phyloP scores from a whole-genome alignment of 225 moss, liverwort and hornwort species.

The Marchantia polymorpha region DNA sequence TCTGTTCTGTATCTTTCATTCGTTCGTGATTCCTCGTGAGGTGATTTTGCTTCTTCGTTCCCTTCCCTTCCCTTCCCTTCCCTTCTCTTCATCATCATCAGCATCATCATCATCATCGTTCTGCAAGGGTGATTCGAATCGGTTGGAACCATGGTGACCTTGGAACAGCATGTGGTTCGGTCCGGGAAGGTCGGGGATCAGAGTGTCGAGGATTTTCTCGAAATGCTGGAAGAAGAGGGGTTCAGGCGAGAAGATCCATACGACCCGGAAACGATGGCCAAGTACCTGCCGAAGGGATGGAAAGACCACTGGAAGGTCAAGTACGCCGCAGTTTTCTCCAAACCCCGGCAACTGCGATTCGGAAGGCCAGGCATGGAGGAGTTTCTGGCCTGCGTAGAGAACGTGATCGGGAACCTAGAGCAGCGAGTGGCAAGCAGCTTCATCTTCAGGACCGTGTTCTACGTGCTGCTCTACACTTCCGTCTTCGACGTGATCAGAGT shows the following conservation, averaged over 20 bases:
- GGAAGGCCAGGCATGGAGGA: conserved; percentile 8
- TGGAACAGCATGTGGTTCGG: conserved; percentile 22
- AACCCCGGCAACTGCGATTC: conserved; percentile 1
- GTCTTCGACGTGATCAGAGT: conserved; percentile 17
- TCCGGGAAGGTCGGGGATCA: conserved; percentile 10
- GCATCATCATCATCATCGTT: neutral
- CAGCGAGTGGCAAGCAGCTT: conserved; percentile 9
- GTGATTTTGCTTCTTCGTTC: neutral
- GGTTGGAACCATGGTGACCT: conserved; percentile 16
- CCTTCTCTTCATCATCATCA: too few relatives aligned
- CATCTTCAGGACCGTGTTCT: conserved; percentile 17
- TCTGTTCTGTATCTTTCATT: neutral
- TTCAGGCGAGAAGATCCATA: conserved; percentile 18
- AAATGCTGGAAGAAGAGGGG: conserved; percentile 19
- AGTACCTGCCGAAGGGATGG: conserved; percentile 12
- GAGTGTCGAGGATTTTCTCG: conserved; percentile 20
- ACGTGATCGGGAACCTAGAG: conserved; percentile 17
- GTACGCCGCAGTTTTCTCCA: conserved; percentile 23
- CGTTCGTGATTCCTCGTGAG: neutral
- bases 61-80: neutral
- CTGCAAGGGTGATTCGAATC: conserved; percentile 11
- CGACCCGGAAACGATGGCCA: conserved; percentile 20
- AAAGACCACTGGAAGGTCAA: conserved; percentile 23
- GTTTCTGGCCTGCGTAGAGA: conserved; percentile 2
- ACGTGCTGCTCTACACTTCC: conserved; percentile 18